These are phyloP conservation scores for Oryza australiensis DNA, from an alignment of 176 grass and related monocot species.

Conservation along the genomic window DNA sequence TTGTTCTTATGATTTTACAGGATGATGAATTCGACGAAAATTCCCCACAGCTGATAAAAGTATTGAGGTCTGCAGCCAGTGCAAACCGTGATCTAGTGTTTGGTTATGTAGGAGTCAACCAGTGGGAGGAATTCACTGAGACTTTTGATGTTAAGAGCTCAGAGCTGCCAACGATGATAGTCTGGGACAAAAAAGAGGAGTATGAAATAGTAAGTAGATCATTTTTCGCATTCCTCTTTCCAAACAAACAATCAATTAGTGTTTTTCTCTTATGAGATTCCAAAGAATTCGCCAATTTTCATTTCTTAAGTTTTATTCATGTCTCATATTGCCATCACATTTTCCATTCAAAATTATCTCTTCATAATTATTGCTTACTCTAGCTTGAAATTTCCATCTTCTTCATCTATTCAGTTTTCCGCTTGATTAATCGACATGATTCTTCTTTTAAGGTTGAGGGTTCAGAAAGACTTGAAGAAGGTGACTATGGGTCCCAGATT, in stretches of 20 bases:
- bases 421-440: neutral
- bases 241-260: neutral
- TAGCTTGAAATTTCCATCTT: slow-evolving; percentile 2
- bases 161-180: slow-evolving; percentile 68
- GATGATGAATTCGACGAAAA: slow-evolving; percentile 74
- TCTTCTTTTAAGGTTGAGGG: slow-evolving; percentile 65
- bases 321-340: neutral
- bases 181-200: slow-evolving; percentile 87
- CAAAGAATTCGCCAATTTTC: neutral
- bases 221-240: neutral
- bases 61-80: slow-evolving; percentile 73
- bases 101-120: slow-evolving; percentile 75
- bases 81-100: slow-evolving; percentile 92
- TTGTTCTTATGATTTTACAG: slow-evolving; percentile 70
- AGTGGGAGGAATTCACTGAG: slow-evolving; percentile 80
- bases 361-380: neutral
- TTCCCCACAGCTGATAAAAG: slow-evolving; percentile 60
- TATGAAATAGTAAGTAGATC: slow-evolving; percentile 75
- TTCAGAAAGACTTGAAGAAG: slow-evolving; percentile 60
- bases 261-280: neutral
- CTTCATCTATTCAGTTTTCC: slow-evolving; percentile 4
- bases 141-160: slow-evolving; percentile 65
- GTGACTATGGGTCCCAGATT: slow-evolving; percentile 73
- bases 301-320: neutral
- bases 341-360: neutral